Evolutionary conservation across 2,329 filamentous ascomycete species (phyloP), one percentile per base, ranked within the genome.

Genomic region (Leptographium lundbergii): DNA sequence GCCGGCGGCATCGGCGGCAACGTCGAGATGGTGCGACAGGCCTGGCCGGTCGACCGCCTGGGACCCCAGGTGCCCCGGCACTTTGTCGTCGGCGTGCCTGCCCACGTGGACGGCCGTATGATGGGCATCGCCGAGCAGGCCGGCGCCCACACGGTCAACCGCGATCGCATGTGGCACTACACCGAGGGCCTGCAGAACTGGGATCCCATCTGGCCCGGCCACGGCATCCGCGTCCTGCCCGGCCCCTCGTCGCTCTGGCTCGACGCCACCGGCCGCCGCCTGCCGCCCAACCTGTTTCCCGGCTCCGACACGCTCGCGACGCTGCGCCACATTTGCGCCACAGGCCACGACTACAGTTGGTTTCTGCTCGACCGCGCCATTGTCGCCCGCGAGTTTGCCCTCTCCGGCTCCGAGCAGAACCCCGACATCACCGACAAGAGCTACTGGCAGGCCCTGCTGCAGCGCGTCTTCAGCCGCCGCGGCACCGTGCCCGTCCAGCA

Each of bases 161-260:
- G 77, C 55, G 82, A 85, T 65, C 72, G 82, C 51, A 84, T 85
- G 81, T 85, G 82, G 82, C 81, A 85, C 67, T 85, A 85, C 66
- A 84, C 81, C 13, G 82, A 85, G 64, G 82, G 82, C 0, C 67
- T 85, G 13, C 72, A 75, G 57, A 84, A 85, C 66, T 85, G 81
- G 81, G 70, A 84, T 58, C 73, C 81, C 4, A 83, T 85, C 67
- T 85, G 81, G 81, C 81, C 81, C 0, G 61, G 65, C 17, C 82
- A 85, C 64, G 81, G 81, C 24, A 85, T 85, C 62, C 79, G 81
- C 39, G 75, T 85, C 2, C 70, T 85, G 17, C 80, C 82, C 0
- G 82, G 77, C 0, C 82, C 82, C 0, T 84, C 81, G 0, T 82
- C 81, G 2, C 76, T 85, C 4, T 85, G 81, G 81, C 75, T 85